Base-by-base conservation (phyloP, 2,329 filamentous ascomycete genomes). In the Coniella lustricola region DNA sequence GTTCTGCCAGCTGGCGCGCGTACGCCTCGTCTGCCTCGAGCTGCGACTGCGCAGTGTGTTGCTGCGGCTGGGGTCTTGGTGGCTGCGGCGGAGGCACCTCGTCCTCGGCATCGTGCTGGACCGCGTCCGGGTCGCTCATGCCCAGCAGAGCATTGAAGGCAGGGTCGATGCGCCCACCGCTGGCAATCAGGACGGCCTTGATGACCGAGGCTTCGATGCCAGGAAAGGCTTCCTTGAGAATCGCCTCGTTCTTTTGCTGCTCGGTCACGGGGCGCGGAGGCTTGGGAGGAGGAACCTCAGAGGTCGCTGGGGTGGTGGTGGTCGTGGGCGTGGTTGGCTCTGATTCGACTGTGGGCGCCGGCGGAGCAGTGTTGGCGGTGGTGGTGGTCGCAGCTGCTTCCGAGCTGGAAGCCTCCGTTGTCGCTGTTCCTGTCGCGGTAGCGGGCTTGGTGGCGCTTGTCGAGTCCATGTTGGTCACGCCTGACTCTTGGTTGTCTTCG, bases 141-240 rank as follows among this genome's bases (percentile, higher is more conserved):
- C 84, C 84, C 38, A 98, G 76, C 37, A 98, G 76, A 32, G 93
- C 93, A 69, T 96, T 93, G 70, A 98, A 98, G 13, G 93, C 91
- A 29, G 89, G 87, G 66, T 98, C 93, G 41, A 97, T 83, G 60
- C 85, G 82, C 51, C 90, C 91, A 50, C 83, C 77, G 64, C 93
- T 97, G 13, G 93, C 93, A 20, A 79, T 76, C 55, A 98, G 70
- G 0, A 98, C 86, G 25, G 93, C 93, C 67, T 84, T 95, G 65
- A 98, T 79, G 40, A 98, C 85, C 38, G 81, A 66, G 7, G 70
- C 64, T 46, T 98, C 93, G 52, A 96, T 87, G 48, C 73, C 77
- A 0, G 93, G 93, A 60, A 98, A 98, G 0, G 93, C 93, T 66
- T 98, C 93, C 65, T 88, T 91, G 48, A 98, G 74, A 3, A 90